These are phyloP conservation scores for Calonectria pseudoreteaudii DNA, from an alignment of 2,329 filamentous ascomycete species.

Conservation along the genomic window DNA sequence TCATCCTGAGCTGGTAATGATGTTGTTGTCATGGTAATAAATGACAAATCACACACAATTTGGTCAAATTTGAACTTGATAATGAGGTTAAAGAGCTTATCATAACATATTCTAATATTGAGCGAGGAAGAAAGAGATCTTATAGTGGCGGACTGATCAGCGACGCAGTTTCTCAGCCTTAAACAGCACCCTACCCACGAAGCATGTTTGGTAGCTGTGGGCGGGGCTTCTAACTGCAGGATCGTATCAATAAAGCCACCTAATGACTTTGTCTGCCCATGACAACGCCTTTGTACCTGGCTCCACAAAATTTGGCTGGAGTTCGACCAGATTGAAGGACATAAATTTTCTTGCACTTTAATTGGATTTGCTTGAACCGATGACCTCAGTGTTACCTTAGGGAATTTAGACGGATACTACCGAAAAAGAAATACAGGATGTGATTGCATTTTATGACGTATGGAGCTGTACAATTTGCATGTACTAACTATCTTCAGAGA, in stretches of 20 bases:
- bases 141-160: not conserved
- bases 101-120: not conserved
- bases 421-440: not conserved
- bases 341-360: too few relatives aligned
- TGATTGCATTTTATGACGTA: not conserved
- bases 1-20: not conserved
- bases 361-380: too few relatives aligned
- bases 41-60: not conserved
- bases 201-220: not conserved
- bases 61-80: not conserved
- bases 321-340: too few relatives aligned
- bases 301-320: too few relatives aligned
- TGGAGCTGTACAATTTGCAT: not conserved
- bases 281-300: too few relatives aligned
- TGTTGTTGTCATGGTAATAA: not conserved
- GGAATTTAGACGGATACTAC: not conserved
- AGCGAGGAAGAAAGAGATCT: not conserved
- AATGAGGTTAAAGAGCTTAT: not conserved
- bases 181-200: not conserved
- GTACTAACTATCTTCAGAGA: not conserved
- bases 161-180: not conserved
- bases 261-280: too few relatives aligned
- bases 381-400: too few relatives aligned
- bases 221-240: not conserved
- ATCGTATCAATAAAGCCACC: not conserved